A percentile compares a stretch with the other conserved stretches of the same genome.
These are phyloP conservation scores for Chalciporus pseudorubinellus DNA, from an alignment of 768 basidiomycete genomes.

Conservation along the genomic window DNA sequence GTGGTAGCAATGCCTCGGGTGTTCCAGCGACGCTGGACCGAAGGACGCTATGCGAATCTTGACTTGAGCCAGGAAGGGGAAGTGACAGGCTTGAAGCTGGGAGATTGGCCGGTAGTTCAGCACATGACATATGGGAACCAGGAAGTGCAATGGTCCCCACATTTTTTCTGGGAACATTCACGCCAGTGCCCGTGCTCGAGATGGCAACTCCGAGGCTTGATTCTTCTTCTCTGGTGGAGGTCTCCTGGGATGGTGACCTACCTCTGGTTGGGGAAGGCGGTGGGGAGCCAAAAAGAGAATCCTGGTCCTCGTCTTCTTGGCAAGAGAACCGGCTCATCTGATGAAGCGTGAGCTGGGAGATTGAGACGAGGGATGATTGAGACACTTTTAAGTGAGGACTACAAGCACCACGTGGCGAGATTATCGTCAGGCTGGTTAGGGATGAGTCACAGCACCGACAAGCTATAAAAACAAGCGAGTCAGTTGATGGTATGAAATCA, in stretches of 20 bases:
- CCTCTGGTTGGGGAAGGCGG: slow-evolving; percentile 70
- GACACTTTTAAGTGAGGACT: slow-evolving; percentile 14
- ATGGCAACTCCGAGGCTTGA: slow-evolving; percentile 18
- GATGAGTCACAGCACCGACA: neutral
- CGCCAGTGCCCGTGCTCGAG: slow-evolving; percentile 21
- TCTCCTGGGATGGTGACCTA: slow-evolving; percentile 68
- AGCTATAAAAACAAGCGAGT: neutral
- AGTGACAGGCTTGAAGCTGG: slow-evolving; percentile 58
- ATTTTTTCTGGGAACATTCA: slow-evolving; percentile 40
- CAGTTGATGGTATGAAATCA: neutral
- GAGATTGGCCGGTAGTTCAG: slow-evolving; percentile 83
- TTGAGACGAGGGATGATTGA: slow-evolving; percentile 12
- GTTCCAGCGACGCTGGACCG: slow-evolving; percentile 25
- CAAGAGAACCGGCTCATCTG: slow-evolving; percentile 18
- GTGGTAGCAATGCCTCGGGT: slow-evolving; percentile 10
- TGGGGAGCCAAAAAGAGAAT: slow-evolving; percentile 80
- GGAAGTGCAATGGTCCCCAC: slow-evolving; percentile 98
- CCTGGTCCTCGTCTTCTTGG: slow-evolving; percentile 41
- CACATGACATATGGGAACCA: slow-evolving; percentile 81
- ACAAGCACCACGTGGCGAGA: neutral
- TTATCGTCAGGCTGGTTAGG: slow-evolving; percentile 4
- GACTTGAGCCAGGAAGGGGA: slow-evolving; percentile 10
- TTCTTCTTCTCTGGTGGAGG: slow-evolving; percentile 19
- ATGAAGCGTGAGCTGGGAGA: slow-evolving; percentile 14
- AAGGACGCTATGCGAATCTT: slow-evolving; percentile 37